Percentiles rank a stretch among this genome's conserved stretches.
Conservation (phyloP, 306 rosid species). For the Geum urbanum region DNA sequence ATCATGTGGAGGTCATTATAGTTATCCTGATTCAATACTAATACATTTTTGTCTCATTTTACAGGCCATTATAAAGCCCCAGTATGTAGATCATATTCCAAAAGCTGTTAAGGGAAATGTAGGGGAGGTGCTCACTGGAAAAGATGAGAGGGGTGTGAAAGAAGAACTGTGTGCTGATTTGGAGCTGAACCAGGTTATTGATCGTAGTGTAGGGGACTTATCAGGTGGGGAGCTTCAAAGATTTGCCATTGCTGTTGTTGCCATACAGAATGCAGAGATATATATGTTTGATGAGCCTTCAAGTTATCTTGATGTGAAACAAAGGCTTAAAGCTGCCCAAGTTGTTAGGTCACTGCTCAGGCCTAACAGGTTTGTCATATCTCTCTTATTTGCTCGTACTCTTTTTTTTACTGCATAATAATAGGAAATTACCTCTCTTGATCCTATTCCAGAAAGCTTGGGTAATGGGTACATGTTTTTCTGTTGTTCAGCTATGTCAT, state of each 20-base stretch:
- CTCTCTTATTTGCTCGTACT: constrained; percentile 7
- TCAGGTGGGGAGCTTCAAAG: constrained; percentile 99
- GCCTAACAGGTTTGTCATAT: constrained; percentile 63
- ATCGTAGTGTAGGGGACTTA: constrained; percentile 90
- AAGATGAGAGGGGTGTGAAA: constrained; percentile 77
- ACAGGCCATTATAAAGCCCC: constrained; percentile 96
- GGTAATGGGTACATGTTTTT: constrained; percentile 10
- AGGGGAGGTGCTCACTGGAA: constrained; percentile 82
- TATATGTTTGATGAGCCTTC: constrained; percentile 99
- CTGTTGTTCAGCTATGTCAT: constrained; percentile 79
- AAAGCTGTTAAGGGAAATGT: constrained; percentile 98
- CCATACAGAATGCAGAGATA: constrained; percentile 92
- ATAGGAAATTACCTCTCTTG: not conserved
- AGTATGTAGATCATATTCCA: constrained; percentile 95
- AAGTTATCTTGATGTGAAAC: constrained; percentile 96
- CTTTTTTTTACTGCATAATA: not conserved
- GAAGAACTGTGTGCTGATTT: constrained; percentile 70
- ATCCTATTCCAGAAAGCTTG: not conserved
- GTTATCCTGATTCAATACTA: constrained; percentile 1
- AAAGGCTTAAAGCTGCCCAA: constrained; percentile 94
- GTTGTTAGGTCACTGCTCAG: constrained; percentile 86
- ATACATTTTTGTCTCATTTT: constrained; percentile 12
- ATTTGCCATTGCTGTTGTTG: constrained; percentile 96
- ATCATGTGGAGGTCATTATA: constrained; percentile 6
- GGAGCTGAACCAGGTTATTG: constrained; percentile 90